Evolutionary conservation across 805 yeast genomes (phyloP).

Genomic region (Candida oleophila): DNA sequence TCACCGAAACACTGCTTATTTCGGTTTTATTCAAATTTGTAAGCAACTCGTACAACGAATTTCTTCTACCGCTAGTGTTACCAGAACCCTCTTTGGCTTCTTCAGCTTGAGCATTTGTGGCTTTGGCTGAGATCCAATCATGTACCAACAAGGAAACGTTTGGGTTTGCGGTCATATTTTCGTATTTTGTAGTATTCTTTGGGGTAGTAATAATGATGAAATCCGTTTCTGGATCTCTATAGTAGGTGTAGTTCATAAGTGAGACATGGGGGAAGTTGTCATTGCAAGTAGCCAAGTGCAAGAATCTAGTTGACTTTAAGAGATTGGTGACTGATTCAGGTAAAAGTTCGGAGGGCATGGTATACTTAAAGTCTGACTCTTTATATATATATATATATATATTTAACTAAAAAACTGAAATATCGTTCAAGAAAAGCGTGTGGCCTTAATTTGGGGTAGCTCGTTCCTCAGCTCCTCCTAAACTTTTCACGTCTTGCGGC

Average conservation of each 20-base stretch:
- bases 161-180: constrained; percentile 68
- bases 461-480: too few species aligned
- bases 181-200: constrained; percentile 67
- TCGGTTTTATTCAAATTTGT: constrained; percentile 79
- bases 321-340: constrained; percentile 42
- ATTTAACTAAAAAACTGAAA: too few species aligned
- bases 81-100: constrained; percentile 6
- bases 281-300: constrained; percentile 81
- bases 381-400: too few species aligned
- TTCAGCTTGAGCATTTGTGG: constrained; percentile 14
- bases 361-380: too few species aligned
- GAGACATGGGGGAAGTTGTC: constrained; percentile 82
- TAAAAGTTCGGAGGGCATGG: constrained; percentile 14
- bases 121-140: constrained; percentile 78
- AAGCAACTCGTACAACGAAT: constrained; percentile 50
- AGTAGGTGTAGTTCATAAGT: constrained; percentile 85
- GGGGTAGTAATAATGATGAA: constrained; percentile 73
- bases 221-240: constrained; percentile 39
- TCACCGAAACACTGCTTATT: constrained; percentile 76
- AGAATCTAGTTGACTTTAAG: constrained; percentile 61
- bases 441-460: too few species aligned
- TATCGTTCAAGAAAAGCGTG: too few species aligned
- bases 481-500: too few species aligned
- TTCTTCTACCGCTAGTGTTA: constrained; percentile 17
- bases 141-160: constrained; percentile 81